Evolutionary conservation across 176 grass and related monocot genomes (phyloP).

Genomic region (Aegilops sharonensis): DNA sequence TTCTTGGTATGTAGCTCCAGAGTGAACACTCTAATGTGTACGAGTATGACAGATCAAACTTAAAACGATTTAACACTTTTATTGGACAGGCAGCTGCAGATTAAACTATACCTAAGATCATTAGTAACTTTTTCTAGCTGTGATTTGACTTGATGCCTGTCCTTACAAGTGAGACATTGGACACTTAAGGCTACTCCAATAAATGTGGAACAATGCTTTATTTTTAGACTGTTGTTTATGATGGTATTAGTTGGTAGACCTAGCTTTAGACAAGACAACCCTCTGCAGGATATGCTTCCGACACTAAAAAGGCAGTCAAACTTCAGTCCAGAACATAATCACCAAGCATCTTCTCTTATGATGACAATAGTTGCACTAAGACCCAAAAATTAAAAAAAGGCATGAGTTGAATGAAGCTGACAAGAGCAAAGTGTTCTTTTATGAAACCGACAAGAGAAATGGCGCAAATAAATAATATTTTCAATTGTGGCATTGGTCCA

Average conservation of each 20-base stretch:
- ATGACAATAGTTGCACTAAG: background rate
- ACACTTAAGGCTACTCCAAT: background rate
- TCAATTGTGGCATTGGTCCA: background rate
- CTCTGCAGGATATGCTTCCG: conserved; percentile 11
- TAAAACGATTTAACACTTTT: background rate
- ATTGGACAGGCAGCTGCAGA: conserved; percentile 7
- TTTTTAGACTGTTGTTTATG: conserved; percentile 13
- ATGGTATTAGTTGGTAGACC: background rate
- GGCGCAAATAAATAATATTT: background rate
- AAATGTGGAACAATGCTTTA: background rate
- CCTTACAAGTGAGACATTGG: background rate
- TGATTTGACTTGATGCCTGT: background rate
- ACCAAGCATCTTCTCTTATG: background rate
- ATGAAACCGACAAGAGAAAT: background rate
- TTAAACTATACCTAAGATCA: background rate
- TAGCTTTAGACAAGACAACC: background rate
- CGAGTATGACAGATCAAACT: conserved; percentile 6
- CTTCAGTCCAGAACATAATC: background rate
- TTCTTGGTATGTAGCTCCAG: background rate
- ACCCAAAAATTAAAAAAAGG: conserved; percentile 3
- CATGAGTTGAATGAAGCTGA: background rate
- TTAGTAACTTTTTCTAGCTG: conserved; percentile 2
- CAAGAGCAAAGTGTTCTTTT: background rate
- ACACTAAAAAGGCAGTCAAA: background rate
- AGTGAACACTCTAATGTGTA: background rate